Evolutionary conservation across 176 grass and related monocot genomes (phyloP).

Genomic region (Triticum dicoccoides): DNA sequence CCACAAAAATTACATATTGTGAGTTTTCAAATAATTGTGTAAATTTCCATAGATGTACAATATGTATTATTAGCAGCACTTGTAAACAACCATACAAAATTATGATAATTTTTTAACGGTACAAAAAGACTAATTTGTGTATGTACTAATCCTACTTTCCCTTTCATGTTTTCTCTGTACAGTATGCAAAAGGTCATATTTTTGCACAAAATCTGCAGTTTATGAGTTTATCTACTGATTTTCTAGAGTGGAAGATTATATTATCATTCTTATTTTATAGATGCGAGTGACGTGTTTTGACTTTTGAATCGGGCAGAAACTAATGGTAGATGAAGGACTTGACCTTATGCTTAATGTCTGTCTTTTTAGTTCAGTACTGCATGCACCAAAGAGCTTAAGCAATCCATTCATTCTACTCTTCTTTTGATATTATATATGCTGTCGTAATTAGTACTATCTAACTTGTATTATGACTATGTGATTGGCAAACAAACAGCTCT

Average conservation of each 20-base stretch:
- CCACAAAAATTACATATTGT: not conserved
- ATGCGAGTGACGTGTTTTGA: not conserved
- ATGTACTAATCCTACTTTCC: not conserved
- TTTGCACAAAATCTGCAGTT: not conserved
- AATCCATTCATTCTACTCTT: not conserved
- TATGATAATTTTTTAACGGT: not conserved
- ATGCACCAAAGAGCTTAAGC: not conserved
- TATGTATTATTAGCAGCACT: not conserved
- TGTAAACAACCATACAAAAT: not conserved
- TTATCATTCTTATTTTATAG: not conserved
- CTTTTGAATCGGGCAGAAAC: not conserved
- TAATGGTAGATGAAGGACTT: not conserved
- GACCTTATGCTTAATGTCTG: not conserved
- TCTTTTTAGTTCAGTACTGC: not conserved
- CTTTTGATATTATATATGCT: not conserved
- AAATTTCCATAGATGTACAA: not conserved
- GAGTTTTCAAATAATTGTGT: not conserved
- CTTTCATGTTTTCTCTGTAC: not conserved
- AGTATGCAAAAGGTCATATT: not conserved
- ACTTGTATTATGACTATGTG: not conserved
- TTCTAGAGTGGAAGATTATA: not conserved
- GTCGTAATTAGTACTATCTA: not conserved
- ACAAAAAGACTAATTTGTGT: not conserved
- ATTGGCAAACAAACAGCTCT: constrained; percentile 48
- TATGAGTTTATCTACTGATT: not conserved